Evolutionary conservation across 1,284 basidiomycete genomes (phyloP).

Genomic region (Leccinum subrobustum): DNA sequence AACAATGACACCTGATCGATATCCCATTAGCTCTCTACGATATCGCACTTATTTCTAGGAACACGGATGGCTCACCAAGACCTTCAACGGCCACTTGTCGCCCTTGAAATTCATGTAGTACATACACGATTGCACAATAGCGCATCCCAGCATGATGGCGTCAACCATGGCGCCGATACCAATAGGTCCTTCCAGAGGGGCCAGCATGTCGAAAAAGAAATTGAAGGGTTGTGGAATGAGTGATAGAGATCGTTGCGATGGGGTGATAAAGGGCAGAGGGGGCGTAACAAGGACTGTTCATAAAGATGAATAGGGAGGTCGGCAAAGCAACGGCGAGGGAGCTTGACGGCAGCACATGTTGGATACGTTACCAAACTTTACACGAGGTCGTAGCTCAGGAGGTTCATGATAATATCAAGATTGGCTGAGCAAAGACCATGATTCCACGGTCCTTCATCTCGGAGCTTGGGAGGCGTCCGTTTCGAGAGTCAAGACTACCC

Average conservation of each 20-base stretch:
- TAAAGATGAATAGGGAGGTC: slow-evolving; percentile 7
- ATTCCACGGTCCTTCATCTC: slow-evolving; percentile 18
- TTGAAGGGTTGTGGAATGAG: neutral
- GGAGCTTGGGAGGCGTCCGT: slow-evolving; percentile 15
- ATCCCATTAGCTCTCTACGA: slow-evolving; percentile 4
- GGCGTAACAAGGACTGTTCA: slow-evolving; percentile 15
- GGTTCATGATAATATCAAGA: slow-evolving; percentile 18
- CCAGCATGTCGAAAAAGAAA: slow-evolving; percentile 11
- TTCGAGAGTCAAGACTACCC: neutral
- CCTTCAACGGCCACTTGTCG: slow-evolving; percentile 12
- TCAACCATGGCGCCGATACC: slow-evolving; percentile 23
- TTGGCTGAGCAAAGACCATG: slow-evolving; percentile 6
- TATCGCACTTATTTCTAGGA: neutral
- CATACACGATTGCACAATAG: slow-evolving; percentile 25
- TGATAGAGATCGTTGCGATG: neutral
- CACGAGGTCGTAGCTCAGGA: neutral
- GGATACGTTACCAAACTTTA: slow-evolving; percentile 22
- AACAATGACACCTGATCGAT: slow-evolving; percentile 17
- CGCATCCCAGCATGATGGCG: slow-evolving; percentile 27
- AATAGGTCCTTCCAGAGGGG: slow-evolving; percentile 29
- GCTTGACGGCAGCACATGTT: neutral
- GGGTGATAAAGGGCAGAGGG: slow-evolving; percentile 16
- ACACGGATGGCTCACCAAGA: slow-evolving; percentile 17
- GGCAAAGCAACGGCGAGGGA: slow-evolving; percentile 18
- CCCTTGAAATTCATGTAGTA: slow-evolving; percentile 24